phyloP scores from a whole-genome alignment of 331 rosid genomes.

The Malus hybrid region DNA sequence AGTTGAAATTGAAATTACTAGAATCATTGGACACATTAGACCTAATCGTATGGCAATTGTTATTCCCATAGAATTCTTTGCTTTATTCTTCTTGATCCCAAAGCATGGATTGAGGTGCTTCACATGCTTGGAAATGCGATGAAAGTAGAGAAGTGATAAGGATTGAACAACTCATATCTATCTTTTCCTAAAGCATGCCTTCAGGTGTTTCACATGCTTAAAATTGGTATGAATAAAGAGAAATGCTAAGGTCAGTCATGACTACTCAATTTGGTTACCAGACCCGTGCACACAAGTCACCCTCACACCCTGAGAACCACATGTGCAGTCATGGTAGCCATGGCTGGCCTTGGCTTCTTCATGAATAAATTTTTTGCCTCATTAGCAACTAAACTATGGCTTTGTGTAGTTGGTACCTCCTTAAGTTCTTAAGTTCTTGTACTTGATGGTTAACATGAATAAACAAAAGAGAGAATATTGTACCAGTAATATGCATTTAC shows the following conservation, averaged over 20 bases:
- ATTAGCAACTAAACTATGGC: background rate
- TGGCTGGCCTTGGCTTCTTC: background rate
- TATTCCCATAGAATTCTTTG: background rate
- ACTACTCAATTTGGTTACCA: background rate
- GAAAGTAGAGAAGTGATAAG: background rate
- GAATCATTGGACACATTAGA: background rate
- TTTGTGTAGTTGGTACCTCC: background rate
- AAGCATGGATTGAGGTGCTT: background rate
- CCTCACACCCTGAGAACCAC: background rate
- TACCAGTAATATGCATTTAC: background rate
- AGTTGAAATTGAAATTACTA: background rate
- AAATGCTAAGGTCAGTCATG: background rate
- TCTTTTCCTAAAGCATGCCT: background rate
- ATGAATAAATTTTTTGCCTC: background rate
- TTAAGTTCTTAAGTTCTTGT: background rate
- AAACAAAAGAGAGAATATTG: background rate
- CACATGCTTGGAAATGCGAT: background rate
- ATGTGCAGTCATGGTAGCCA: background rate
- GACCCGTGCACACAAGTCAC: background rate
- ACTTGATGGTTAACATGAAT: background rate
- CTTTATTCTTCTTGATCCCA: background rate
- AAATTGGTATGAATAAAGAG: background rate
- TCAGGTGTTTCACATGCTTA: slow-evolving; percentile 6
- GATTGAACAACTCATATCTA: background rate
- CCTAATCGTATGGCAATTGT: background rate